Evolutionary conservation across 1,284 basidiomycete genomes (phyloP), one percentile per base, ranked within the genome.

Genomic region (Irpex sp.): DNA sequence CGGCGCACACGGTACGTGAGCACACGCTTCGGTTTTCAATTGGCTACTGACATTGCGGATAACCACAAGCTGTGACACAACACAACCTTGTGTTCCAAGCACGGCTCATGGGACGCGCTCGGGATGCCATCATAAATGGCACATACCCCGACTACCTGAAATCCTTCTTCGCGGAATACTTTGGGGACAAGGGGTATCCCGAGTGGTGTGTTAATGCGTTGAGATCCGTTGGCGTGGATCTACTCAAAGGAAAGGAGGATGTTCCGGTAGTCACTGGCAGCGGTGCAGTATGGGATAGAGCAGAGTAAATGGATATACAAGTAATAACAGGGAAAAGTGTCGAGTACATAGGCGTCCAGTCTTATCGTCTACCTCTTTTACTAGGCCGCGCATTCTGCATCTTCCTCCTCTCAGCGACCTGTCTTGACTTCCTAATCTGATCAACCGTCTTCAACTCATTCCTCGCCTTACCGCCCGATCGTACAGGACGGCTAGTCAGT

Each of bases 1-100:
- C 9, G 88, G 85, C 18, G 91, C 92, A 35, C 91, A 93, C 73
- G 87, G 91, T 88, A 71, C 61, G 73, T 49, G 53, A 14, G 53
- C 60, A 58, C 57, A 21, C 62, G 42, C 42, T 49, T 47, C 42
- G 42, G 51, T 37, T 63, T 61, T 65, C 57, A 39, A 51, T 33
- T 33, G 2, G 58, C 58, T 18, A 48, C 49, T 49, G 18, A 51
- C 5, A 2, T 9, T 5, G 19, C 48, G 8, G 4, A 14, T 14
- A 1, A 2, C 4, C 10, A 53, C 64, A n/a, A 91, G 90, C 88
- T 23, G 74, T 91, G 61, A 91, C 91, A 1, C 80, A 88, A 63
- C 91, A 93, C 67, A 93, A 93, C 70, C 78, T 93, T 61, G 82
- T 84, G 21, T 93, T 93, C 75, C 88, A 93, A 76, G 91, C 90